Evolutionary conservation across 192 early-diverging fungal genomes (phyloP), one percentile per base, ranked within the genome.

Genomic region (Backusella mclennaniae): DNA sequence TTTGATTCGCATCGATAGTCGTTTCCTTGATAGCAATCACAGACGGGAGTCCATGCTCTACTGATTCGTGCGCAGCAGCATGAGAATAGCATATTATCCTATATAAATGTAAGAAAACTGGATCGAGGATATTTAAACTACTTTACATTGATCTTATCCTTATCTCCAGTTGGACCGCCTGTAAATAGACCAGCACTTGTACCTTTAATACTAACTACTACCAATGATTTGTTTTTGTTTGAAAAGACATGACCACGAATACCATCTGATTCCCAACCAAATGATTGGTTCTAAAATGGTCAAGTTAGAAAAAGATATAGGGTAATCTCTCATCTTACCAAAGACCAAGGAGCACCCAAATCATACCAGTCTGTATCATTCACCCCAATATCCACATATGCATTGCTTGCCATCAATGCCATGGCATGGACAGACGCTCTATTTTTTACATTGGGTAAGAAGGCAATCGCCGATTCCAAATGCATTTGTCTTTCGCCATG

Each of bases 1-100:
- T 78, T 85, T 6, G 80, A 76, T 44, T 92, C 86, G 76, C 93
- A 93, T 66, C 81, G 79, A 70, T 87, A 83, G 2, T 73, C 69
- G 0, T 87, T 85, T 0, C 85, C 84, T 36, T 83, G 83, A 78
- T 91, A 89, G 85, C 97, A 99, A 73, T 92, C 90, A 80, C 97
- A 99, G 6, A 99, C 93, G 0, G 94, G 88, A 8, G 78, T 85
- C 96, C 96, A 99, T 6, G 87, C 86, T 69, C 90, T 87, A 75
- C 92, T 92, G 11, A 94, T 93, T 70, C 92, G 90, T n/a, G 93
- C 97, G 83, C 97, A 99, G 88, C 97, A 99, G 84, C 97, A 99
- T 4, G 95, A 96, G 77, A 99, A 99, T 77, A 98, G 86, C 52
- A 95, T 87, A 80, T 98, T 99, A 83, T 98, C 96, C 88, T 89